Evolutionary conservation across 2,329 filamentous ascomycete species (phyloP).

Genomic region (Arthrinium phaeospermum): DNA sequence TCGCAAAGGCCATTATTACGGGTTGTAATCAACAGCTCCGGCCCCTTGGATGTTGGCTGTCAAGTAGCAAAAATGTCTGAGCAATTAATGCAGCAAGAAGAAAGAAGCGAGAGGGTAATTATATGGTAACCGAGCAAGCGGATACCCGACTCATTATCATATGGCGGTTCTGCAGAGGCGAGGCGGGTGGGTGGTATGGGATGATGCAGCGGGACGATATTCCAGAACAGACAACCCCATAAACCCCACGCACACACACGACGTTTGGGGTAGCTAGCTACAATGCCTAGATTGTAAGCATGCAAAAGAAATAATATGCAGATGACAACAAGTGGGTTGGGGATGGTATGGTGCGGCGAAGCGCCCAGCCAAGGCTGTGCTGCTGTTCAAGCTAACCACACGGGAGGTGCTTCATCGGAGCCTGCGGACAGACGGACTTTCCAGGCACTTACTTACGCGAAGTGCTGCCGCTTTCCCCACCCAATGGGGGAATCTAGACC

Average conservation of each 20-base stretch:
- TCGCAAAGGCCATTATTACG: slow-evolving; percentile 19
- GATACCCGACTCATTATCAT: neutral
- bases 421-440: neutral
- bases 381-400: slow-evolving; percentile 6
- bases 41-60: neutral
- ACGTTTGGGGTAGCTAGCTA: slow-evolving; percentile 2
- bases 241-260: neutral
- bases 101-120: neutral
- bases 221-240: slow-evolving; percentile 12
- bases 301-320: neutral
- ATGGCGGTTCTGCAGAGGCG: slow-evolving; percentile 2
- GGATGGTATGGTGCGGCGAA: neutral
- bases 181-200: neutral
- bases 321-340: neutral
- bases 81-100: neutral
- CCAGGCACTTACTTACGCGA: neutral
- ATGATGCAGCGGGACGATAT: slow-evolving; percentile 11
- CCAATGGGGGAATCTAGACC: slow-evolving; percentile 7
- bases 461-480: slow-evolving; percentile 6
- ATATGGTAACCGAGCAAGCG: neutral
- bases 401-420: neutral
- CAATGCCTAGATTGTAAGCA: neutral
- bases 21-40: neutral
- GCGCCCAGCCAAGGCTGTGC: neutral
- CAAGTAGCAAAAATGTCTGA: neutral